Percentiles rank a stretch among this genome's conserved stretches.
phyloP scores from a whole-genome alignment of 768 basidiomycete genomes.

The Lyophyllum semitale region DNA sequence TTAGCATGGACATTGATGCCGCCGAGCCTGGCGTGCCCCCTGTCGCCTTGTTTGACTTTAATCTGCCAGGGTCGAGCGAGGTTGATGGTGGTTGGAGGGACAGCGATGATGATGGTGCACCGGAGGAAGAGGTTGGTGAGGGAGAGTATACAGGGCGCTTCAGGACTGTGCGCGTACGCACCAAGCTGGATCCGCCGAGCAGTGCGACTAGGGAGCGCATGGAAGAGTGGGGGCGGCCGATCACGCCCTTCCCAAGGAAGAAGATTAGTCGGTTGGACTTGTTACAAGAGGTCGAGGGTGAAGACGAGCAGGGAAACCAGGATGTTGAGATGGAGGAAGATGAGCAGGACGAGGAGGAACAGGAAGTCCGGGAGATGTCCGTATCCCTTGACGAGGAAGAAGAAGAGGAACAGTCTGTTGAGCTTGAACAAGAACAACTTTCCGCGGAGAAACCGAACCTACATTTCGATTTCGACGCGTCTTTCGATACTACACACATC shows the following conservation, averaged over 20 bases:
- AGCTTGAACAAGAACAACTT: slow-evolving; percentile 7
- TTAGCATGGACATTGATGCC: slow-evolving; percentile 29
- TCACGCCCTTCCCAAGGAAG: slow-evolving; percentile 61
- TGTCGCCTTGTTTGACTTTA: slow-evolving; percentile 30
- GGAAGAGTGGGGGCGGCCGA: slow-evolving; percentile 68
- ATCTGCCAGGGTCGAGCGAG: slow-evolving; percentile 23
- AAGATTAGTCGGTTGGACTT: slow-evolving; percentile 21
- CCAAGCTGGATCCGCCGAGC: slow-evolving; percentile 67
- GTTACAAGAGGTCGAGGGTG: slow-evolving; percentile 18
- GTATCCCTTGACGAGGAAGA: slow-evolving; percentile 24
- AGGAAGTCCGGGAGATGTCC: slow-evolving; percentile 28
- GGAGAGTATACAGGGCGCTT: slow-evolving; percentile 74
- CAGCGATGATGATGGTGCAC: slow-evolving; percentile 33
- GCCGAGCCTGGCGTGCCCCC: slow-evolving; percentile 20
- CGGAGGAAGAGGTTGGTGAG: slow-evolving; percentile 36
- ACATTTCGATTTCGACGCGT: slow-evolving; percentile 16
- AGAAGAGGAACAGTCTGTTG: slow-evolving; percentile 26
- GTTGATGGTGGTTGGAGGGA: slow-evolving; percentile 33
- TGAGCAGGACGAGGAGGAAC: slow-evolving; percentile 22
- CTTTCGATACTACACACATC: slow-evolving; percentile 3
- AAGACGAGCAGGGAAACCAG: slow-evolving; percentile 19
- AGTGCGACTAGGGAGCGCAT: slow-evolving; percentile 50
- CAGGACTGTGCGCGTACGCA: slow-evolving; percentile 54
- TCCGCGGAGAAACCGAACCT: not conserved
- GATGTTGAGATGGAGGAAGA: slow-evolving; percentile 24